Percentiles rank a stretch among this genome's conserved stretches.
Evolutionary conservation across 1,284 basidiomycete species (phyloP).

Genomic region (Mycosarcoma mackinlayi): DNA sequence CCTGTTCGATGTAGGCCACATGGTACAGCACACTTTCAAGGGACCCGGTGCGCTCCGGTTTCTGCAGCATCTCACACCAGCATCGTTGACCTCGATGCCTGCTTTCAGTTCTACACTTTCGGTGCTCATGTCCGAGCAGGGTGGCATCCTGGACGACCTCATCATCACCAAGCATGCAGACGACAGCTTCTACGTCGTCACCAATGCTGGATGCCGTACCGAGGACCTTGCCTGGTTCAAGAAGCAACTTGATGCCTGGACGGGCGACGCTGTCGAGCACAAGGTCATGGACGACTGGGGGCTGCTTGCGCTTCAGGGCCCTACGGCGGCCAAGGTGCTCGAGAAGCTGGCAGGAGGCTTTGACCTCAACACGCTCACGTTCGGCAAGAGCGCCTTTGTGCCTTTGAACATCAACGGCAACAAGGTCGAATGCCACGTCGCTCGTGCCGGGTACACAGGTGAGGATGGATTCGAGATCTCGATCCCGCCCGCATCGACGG

Average conservation of each 20-base stretch:
- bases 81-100: conserved; percentile 76
- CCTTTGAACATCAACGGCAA: conserved; percentile 71
- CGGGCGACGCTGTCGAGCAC: conserved; percentile 76
- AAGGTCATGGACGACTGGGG: conserved; percentile 87
- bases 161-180: conserved; percentile 70
- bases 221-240: conserved; percentile 84
- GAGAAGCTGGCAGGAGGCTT: conserved; percentile 72
- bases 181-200: conserved; percentile 88
- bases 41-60: conserved; percentile 73
- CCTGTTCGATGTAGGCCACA: conserved; percentile 97
- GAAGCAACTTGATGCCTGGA: conserved; percentile 72
- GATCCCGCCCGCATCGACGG: conserved; percentile 81
- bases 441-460: conserved; percentile 97
- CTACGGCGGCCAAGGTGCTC: conserved; percentile 82
- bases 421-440: conserved; percentile 77
- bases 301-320: conserved; percentile 90
- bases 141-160: conserved; percentile 95
- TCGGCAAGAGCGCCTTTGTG: conserved; percentile 63
- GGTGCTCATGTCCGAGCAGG: conserved; percentile 85
- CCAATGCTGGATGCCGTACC: conserved; percentile 88
- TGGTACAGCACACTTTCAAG: conserved; percentile 74
- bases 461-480: conserved; percentile 99
- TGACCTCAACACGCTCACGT: conserved; percentile 73
- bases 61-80: conserved; percentile 78
- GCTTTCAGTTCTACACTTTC: conserved; percentile 79